Evolutionary conservation across 345 rosid species (phyloP), one percentile per base, ranked within the genome.

Genomic region (Eucalyptus virginea): DNA sequence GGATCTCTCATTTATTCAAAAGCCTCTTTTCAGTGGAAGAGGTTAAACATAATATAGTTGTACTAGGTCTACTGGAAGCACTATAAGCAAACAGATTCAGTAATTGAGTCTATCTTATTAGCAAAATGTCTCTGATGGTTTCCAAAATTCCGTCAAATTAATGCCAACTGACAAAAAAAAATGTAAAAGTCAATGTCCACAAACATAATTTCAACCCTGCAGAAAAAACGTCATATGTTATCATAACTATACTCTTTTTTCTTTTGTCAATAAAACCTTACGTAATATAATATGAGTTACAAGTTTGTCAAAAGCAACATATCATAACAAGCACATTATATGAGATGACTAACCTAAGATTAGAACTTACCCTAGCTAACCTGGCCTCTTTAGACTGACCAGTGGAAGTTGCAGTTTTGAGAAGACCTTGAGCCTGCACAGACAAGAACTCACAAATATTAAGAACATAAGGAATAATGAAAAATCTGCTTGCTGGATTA

Each of bases 371-470:
- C 97, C 98, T 97, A 88, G 99, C 97, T 93, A 98, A 91, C 90
- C 99, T 95, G 87, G 99, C 99, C 93, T 98, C 99, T 92, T 98
- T 98, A 87, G 99, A 98, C 93, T 95, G 98, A 88, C 99, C 99
- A 87, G 96, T 95, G 89, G 99, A 92, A 91, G 91, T 91, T 87
- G 99, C 91, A 91, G 94, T 95, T 94, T 98, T 96, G 87, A 98
- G 96, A 91, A 98, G 93, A 88, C 97, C 96, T 92, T 98, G 99
- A 94, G 99, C 99, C 99, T 97, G 94, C 81, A 92, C 45, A 91
- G 88, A 80, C 58, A 92, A 83, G 60, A 44, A 60, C 50, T 65
- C 47, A 87, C 88, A 86, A 34, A 56, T 52, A 81, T 86, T 62
- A 69, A 62, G 45, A 32, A 72, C 37, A 40, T 40, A 77, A 14